Percentiles rank a stretch among this genome's conserved stretches.
Conservation (phyloP, 805 yeast genomes). For the Metschnikowia borealis region DNA sequence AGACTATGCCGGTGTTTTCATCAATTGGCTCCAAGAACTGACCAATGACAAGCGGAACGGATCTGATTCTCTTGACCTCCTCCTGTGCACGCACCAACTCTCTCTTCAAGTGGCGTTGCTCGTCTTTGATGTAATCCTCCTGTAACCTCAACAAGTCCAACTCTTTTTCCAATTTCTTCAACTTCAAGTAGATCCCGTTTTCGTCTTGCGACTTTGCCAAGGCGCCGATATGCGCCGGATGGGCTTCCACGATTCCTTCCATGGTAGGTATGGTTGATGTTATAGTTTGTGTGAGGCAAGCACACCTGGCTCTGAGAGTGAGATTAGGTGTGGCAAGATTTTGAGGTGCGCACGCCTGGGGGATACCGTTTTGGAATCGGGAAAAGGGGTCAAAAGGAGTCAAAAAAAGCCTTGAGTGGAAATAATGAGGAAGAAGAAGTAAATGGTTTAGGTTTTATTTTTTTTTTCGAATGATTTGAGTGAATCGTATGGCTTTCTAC, state of each 20-base stretch:
- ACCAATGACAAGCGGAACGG: slow-evolving; percentile 97
- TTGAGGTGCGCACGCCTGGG: slow-evolving; percentile 6
- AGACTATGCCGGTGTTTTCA: slow-evolving; percentile 92
- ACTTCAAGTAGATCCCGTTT: slow-evolving; percentile 72
- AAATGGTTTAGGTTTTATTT: too few species aligned
- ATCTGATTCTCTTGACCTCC: slow-evolving; percentile 95
- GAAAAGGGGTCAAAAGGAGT: too few species aligned
- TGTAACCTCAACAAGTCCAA: slow-evolving; percentile 79
- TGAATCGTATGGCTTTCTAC: too few species aligned
- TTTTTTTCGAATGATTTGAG: too few species aligned
- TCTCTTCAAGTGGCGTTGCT: slow-evolving; percentile 91
- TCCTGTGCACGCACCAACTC: slow-evolving; percentile 96
- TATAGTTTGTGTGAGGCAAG: neutral
- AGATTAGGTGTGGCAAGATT: slow-evolving; percentile 7
- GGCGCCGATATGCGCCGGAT: slow-evolving; percentile 4
- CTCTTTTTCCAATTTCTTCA: slow-evolving; percentile 88
- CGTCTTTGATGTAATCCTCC: slow-evolving; percentile 97
- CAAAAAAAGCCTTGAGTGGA: too few species aligned
- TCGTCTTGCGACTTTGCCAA: slow-evolving; percentile 26
- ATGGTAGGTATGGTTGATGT: neutral
- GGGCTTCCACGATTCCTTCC: slow-evolving; percentile 27
- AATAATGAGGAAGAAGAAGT: too few species aligned
- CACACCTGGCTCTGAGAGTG: neutral
- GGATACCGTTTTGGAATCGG: neutral
- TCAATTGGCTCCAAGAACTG: slow-evolving; percentile 97